Evolutionary conservation across 2,329 filamentous ascomycete genomes (phyloP).

Genomic region (Colletotrichum lini): DNA sequence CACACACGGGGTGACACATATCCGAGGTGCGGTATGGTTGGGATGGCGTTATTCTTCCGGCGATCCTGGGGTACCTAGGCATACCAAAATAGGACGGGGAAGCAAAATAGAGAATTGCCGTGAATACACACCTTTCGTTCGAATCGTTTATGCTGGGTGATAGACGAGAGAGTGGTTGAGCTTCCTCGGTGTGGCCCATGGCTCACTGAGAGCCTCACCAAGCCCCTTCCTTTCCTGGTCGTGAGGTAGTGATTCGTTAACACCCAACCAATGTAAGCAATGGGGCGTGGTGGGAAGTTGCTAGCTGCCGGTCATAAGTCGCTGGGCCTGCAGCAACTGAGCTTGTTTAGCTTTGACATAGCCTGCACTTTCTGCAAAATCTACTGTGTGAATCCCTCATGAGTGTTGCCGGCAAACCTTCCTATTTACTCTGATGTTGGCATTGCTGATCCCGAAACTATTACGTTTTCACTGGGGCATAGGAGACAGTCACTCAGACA

Average conservation of each 20-base stretch:
- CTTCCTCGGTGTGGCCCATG: neutral
- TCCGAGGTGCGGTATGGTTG: neutral
- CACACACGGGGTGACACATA: neutral
- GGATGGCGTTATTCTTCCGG: slow-evolving; percentile 8
- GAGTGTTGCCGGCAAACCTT: too few species aligned
- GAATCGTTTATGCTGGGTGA: neutral
- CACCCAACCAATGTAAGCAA: neutral
- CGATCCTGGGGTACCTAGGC: neutral
- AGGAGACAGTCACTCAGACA: neutral
- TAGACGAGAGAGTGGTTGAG: neutral
- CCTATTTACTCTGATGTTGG: neutral
- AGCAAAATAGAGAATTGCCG: slow-evolving; percentile 13
- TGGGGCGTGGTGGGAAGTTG: neutral
- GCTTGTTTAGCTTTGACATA: neutral
- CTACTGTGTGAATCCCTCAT: neutral
- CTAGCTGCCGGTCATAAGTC: neutral
- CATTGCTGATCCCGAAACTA: neutral
- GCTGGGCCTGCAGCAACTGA: neutral
- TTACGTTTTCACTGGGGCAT: too few species aligned
- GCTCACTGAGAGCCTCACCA: neutral
- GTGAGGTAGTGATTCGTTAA: neutral
- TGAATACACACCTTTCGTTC: neutral
- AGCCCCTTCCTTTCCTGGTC: neutral
- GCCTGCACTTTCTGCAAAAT: neutral
- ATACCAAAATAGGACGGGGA: slow-evolving; percentile 2